Evolutionary conservation across 1,284 basidiomycete species (phyloP).

Genomic region (Malassezia obtusa): DNA sequence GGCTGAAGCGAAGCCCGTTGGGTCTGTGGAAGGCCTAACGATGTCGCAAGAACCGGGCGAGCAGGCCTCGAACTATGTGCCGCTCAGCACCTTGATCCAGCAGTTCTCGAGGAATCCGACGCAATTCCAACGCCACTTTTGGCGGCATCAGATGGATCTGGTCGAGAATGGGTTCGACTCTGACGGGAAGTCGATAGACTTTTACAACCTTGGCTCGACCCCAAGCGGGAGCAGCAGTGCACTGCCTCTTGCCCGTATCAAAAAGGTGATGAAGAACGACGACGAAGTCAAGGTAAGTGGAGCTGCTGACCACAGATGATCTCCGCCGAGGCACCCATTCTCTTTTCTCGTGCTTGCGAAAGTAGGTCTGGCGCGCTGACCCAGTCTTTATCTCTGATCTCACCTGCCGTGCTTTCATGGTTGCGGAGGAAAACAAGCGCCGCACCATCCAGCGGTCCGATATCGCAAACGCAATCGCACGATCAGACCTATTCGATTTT

Average conservation of each 20-base stretch:
- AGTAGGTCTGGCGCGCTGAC: conserved; percentile 19
- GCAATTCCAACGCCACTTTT: conserved; percentile 36
- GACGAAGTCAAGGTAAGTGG: conserved; percentile 37
- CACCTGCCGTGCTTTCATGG: conserved; percentile 43
- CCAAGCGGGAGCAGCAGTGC: conserved; percentile 32
- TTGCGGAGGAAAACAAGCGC: conserved; percentile 43
- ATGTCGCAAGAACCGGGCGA: background rate
- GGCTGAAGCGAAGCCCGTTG: background rate
- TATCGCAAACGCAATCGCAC: conserved; percentile 38
- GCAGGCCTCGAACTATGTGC: background rate
- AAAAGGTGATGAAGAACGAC: conserved; percentile 48
- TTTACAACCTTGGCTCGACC: conserved; percentile 20
- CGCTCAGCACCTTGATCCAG: conserved; percentile 12
- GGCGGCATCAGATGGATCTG: conserved; percentile 40
- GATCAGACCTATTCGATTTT: conserved; percentile 47
- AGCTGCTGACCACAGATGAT: conserved; percentile 28
- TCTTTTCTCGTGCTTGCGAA: conserved; percentile 46
- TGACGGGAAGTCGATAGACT: conserved; percentile 35
- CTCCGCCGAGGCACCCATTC: conserved; percentile 45
- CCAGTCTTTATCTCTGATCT: conserved; percentile 46
- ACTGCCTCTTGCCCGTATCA: conserved; percentile 44
- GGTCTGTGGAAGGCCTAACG: background rate
- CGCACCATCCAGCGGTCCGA: conserved; percentile 44
- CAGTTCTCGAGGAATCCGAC: conserved; percentile 14
- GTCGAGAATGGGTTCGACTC: conserved; percentile 35